Evolutionary conservation across 1,284 basidiomycete genomes (phyloP).

Genomic region (Ceratobasidium papillatum): DNA sequence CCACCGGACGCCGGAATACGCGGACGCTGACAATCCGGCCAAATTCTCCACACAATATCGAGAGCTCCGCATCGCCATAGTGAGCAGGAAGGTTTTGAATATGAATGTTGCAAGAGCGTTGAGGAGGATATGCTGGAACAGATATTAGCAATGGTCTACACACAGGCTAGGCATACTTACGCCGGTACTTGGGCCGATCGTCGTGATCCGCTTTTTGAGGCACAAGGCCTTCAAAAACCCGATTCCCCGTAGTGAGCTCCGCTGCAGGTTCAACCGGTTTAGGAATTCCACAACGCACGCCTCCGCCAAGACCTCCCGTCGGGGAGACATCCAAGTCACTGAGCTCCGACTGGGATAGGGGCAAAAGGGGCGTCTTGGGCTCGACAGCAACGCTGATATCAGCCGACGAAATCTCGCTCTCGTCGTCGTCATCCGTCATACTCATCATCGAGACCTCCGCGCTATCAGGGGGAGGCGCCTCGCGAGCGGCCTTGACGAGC

Average conservation of each 20-base stretch:
- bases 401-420: constrained; percentile 30
- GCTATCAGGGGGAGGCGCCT: not conserved
- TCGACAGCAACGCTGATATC: constrained; percentile 15
- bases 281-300: constrained; percentile 12
- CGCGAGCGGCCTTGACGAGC: constrained; percentile 26
- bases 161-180: not conserved
- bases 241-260: not conserved
- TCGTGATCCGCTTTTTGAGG: not conserved
- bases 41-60: constrained; percentile 24
- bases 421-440: constrained; percentile 36
- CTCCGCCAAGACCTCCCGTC: constrained; percentile 20
- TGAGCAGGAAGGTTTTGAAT: constrained; percentile 28
- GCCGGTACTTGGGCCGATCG: constrained; percentile 10
- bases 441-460: constrained; percentile 37
- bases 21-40: constrained; percentile 30
- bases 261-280: not conserved
- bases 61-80: constrained; percentile 23
- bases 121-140: constrained; percentile 25
- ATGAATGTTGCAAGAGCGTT: constrained; percentile 36
- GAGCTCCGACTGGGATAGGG: not conserved
- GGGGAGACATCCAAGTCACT: constrained; percentile 25
- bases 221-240: constrained; percentile 3
- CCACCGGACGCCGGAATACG: constrained; percentile 28
- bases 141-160: not conserved
- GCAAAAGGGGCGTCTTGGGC: constrained; percentile 14